Percentiles rank a stretch among this genome's conserved stretches.
These are phyloP conservation scores for Iris macrosiphon DNA, from an alignment of 106 monocot species.

Conservation along the genomic window DNA sequence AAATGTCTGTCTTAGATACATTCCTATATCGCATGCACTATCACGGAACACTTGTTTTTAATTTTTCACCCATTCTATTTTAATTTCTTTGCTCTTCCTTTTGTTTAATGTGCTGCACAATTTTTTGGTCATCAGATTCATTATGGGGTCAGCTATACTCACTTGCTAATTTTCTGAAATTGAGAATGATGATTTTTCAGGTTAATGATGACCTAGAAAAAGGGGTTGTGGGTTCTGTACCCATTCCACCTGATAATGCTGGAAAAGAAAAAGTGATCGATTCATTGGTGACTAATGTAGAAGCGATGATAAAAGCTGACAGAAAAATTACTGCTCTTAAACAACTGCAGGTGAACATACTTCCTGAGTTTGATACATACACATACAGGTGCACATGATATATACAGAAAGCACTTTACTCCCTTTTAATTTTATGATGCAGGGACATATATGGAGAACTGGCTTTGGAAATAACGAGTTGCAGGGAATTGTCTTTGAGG, in stretches of 20 bases:
- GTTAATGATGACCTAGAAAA: constrained; percentile 46
- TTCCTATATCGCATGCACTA: too few relatives aligned
- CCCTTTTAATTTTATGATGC: not conserved
- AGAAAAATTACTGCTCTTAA: constrained; percentile 75
- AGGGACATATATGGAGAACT: constrained; percentile 89
- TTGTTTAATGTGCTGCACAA: too few relatives aligned
- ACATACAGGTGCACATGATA: too few relatives aligned
- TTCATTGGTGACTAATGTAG: constrained; percentile 55
- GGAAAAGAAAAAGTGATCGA: constrained; percentile 50
- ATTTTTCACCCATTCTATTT: too few relatives aligned
- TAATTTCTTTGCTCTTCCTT: too few relatives aligned
- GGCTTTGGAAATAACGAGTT: constrained; percentile 61
- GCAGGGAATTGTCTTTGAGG: constrained; percentile 59
- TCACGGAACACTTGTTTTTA: too few relatives aligned
- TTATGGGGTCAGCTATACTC: too few relatives aligned
- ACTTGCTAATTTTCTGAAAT: too few relatives aligned
- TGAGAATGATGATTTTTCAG: constrained; percentile 4
- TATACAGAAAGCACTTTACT: not conserved
- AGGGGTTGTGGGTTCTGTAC: constrained; percentile 39
- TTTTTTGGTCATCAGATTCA: too few relatives aligned
- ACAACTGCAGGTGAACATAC: constrained; percentile 48
- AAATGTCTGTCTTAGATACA: too few relatives aligned
- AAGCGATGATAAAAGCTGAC: constrained; percentile 69
- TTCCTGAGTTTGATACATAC: not conserved
- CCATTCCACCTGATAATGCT: constrained; percentile 46